These are phyloP conservation scores for Achaetomium macrosporum DNA, from an alignment of 2,329 filamentous ascomycete species.

Conservation along the genomic window DNA sequence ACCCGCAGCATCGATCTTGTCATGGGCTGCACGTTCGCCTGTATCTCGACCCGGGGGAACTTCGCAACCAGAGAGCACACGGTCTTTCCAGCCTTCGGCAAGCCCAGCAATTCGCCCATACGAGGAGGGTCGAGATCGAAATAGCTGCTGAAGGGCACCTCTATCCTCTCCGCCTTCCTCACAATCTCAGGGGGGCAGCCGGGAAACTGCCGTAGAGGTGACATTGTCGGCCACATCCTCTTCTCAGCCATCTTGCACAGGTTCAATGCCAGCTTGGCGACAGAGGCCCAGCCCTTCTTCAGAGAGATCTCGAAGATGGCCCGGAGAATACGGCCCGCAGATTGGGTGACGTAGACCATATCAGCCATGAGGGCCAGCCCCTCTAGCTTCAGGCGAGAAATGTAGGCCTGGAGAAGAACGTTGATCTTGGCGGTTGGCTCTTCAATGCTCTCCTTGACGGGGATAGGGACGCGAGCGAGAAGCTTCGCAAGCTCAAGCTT, in stretches of 20 bases:
- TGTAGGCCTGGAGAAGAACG: constrained; percentile 91
- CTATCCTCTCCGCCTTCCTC: constrained; percentile 88
- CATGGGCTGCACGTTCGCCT: constrained; percentile 90
- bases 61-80: constrained; percentile 85
- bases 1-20: constrained; percentile 89
- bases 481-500: constrained; percentile 94
- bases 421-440: constrained; percentile 98
- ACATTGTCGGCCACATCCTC: constrained; percentile 99
- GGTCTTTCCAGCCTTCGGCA: constrained; percentile 79
- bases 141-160: constrained; percentile 88
- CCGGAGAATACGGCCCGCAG: constrained; percentile 88
- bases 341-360: constrained; percentile 97
- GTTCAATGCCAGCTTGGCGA: constrained; percentile 86
- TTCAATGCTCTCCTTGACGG: constrained; percentile 95
- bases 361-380: constrained; percentile 96
- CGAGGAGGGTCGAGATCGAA: constrained; percentile 94
- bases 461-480: constrained; percentile 82
- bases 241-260: constrained; percentile 99
- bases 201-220: constrained; percentile 85
- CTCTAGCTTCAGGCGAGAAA: constrained; percentile 88
- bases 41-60: constrained; percentile 87
- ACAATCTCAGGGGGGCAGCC: constrained; percentile 77
- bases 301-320: constrained; percentile 97
- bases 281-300: constrained; percentile 91
- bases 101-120: constrained; percentile 88